These are phyloP conservation scores for Paspalum vaginatum DNA, from an alignment of 176 grass and related monocot genomes.

Conservation along the genomic window DNA sequence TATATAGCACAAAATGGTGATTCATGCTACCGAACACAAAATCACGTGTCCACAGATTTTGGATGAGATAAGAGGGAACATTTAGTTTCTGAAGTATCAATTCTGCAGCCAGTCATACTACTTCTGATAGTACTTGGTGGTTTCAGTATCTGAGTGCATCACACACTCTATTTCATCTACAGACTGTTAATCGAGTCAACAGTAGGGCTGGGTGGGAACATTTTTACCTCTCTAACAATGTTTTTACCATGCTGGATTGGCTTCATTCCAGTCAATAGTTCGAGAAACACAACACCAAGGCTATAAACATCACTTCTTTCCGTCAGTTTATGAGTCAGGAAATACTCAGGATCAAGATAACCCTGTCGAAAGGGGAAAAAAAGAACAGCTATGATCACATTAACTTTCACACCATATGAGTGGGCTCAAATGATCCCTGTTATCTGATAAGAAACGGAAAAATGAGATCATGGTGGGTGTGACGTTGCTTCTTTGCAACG, in stretches of 20 bases:
- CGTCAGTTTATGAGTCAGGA: constrained; percentile 88
- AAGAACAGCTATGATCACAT: neutral
- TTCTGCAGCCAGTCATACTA: neutral
- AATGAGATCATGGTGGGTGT: constrained; percentile 15
- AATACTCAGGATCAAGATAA: constrained; percentile 99
- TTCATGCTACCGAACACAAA: neutral
- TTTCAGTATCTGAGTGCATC: neutral
- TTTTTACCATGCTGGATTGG: constrained; percentile 95
- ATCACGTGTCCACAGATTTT: neutral
- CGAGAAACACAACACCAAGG: constrained; percentile 86
- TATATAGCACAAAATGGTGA: neutral
- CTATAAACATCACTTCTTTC: constrained; percentile 96
- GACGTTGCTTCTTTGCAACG: constrained; percentile 2
- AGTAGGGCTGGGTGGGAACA: neutral
- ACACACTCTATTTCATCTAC: neutral
- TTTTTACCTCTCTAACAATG: constrained; percentile 89
- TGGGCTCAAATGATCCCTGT: neutral
- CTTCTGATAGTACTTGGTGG: neutral
- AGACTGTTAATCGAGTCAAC: neutral
- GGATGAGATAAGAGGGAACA: neutral
- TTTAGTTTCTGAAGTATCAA: neutral
- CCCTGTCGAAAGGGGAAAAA: constrained; percentile 55
- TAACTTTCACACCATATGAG: constrained; percentile 18
- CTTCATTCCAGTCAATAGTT: constrained; percentile 84
- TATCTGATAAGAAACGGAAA: constrained; percentile 5